Percentiles rank a stretch among this genome's conserved stretches.
These are phyloP conservation scores for Nakaseomyces delphensis DNA, from an alignment of 1,139 yeast genomes.

Conservation along the genomic window DNA sequence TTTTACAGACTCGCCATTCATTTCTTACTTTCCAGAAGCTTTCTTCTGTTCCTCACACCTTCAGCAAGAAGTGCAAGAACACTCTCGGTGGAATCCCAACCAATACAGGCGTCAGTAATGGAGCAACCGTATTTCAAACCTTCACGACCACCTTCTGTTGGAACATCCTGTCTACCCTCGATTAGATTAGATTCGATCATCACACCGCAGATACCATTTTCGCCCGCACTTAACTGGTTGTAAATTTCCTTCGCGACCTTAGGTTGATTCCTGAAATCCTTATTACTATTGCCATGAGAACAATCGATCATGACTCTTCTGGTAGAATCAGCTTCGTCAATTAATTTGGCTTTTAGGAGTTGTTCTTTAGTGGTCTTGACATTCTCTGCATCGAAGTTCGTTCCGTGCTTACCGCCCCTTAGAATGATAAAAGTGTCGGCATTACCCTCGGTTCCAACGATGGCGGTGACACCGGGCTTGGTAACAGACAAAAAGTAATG, in stretches of 20 bases:
- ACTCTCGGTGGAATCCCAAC: constrained; percentile 73
- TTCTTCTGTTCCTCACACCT: constrained; percentile 74
- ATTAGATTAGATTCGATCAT: constrained; percentile 91
- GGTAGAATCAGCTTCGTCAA: constrained; percentile 37
- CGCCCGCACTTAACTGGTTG: constrained; percentile 71
- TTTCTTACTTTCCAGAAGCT: not conserved
- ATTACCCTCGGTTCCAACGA: constrained; percentile 92
- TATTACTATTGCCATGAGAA: constrained; percentile 91
- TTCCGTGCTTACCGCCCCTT: constrained; percentile 91
- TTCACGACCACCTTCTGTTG: constrained; percentile 66
- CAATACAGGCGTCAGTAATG: constrained; percentile 93
- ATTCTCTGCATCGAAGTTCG: constrained; percentile 73
- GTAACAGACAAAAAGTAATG: constrained; percentile 94
- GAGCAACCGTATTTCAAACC: constrained; percentile 82
- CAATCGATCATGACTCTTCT: constrained; percentile 94
- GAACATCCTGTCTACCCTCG: constrained; percentile 91
- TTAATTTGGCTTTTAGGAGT: constrained; percentile 49
- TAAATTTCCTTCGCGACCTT: constrained; percentile 76
- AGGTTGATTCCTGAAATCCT: constrained; percentile 89
- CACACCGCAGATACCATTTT: constrained; percentile 72
- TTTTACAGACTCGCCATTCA: not conserved
- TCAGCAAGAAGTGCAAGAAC: constrained; percentile 65
- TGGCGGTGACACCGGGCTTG: constrained; percentile 90
- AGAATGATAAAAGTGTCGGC: constrained; percentile 81
- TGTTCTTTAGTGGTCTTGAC: constrained; percentile 62